These are phyloP conservation scores for Diplocarpon mali DNA, from an alignment of 2,329 filamentous ascomycete genomes.

Conservation along the genomic window DNA sequence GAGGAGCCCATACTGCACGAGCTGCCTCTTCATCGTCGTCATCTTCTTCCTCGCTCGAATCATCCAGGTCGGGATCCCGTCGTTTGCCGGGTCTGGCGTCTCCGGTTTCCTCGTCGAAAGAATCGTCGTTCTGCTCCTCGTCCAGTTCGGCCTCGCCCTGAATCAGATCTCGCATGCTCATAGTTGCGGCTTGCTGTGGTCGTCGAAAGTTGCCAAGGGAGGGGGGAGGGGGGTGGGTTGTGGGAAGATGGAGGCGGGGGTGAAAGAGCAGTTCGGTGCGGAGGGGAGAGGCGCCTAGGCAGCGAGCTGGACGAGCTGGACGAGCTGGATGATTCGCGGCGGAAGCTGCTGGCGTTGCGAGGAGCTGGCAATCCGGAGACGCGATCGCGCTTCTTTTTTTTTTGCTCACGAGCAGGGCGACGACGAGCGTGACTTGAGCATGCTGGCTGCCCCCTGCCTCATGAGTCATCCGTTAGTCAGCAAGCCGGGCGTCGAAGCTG, in stretches of 20 bases:
- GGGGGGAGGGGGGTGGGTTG: neutral
- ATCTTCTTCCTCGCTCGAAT: slow-evolving; percentile 87
- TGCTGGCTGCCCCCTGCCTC: no score
- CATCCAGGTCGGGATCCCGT: slow-evolving; percentile 45
- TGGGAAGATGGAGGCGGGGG: neutral
- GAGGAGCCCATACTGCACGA: slow-evolving; percentile 46
- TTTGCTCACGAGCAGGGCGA: no score
- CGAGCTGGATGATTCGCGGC: no score
- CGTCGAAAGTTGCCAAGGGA: neutral
- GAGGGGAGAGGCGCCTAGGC: no score
- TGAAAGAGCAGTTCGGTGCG: neutral
- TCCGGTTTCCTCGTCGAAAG: slow-evolving; percentile 66
- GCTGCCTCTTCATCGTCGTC: slow-evolving; percentile 85
- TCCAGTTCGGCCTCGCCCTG: slow-evolving; percentile 79
- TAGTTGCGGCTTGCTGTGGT: slow-evolving; percentile 30
- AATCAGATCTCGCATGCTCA: slow-evolving; percentile 70
- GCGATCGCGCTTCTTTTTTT: no score
- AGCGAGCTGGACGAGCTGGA: no score
- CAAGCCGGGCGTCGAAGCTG: no score
- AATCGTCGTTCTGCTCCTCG: slow-evolving; percentile 74
- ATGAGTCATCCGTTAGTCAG: no score
- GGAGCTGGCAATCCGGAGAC: no score
- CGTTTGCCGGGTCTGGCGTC: slow-evolving; percentile 38
- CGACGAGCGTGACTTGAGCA: no score
- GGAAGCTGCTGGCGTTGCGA: no score